Conservation (phyloP, 164 flowering plant species). For the Umbellularia californica region DNA sequence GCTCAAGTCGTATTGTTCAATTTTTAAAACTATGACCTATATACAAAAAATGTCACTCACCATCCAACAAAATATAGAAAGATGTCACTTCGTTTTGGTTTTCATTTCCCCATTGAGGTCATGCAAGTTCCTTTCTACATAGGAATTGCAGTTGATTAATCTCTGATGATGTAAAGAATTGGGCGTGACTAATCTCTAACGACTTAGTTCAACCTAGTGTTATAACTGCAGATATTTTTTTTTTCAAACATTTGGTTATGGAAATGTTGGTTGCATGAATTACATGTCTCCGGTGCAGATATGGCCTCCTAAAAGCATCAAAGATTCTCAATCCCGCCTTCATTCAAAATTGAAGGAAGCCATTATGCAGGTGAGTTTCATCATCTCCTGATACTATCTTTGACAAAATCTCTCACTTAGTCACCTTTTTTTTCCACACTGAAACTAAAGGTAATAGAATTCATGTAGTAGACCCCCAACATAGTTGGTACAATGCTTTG, state of each 20-base stretch:
- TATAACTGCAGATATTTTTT: neutral
- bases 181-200: neutral
- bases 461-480: too few relatives aligned
- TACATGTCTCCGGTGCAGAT: constrained; percentile 46
- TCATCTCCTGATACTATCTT: neutral
- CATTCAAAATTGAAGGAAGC: constrained; percentile 86
- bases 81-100: neutral
- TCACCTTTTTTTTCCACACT: neutral
- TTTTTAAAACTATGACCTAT: too few relatives aligned
- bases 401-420: neutral
- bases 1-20: too few relatives aligned
- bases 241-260: neutral
- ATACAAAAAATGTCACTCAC: too few relatives aligned
- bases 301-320: constrained; percentile 97
- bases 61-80: too few relatives aligned
- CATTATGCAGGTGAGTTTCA: constrained; percentile 59
- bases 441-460: neutral
- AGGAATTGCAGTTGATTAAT: neutral
- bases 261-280: neutral
- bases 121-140: neutral
- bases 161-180: neutral
- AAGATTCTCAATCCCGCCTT: constrained; percentile 93
- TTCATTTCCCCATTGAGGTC: neutral
- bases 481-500: too few relatives aligned
- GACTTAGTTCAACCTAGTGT: neutral